Conservation (phyloP, 2,329 filamentous ascomycete genomes). For the Colletotrichum tropicale region DNA sequence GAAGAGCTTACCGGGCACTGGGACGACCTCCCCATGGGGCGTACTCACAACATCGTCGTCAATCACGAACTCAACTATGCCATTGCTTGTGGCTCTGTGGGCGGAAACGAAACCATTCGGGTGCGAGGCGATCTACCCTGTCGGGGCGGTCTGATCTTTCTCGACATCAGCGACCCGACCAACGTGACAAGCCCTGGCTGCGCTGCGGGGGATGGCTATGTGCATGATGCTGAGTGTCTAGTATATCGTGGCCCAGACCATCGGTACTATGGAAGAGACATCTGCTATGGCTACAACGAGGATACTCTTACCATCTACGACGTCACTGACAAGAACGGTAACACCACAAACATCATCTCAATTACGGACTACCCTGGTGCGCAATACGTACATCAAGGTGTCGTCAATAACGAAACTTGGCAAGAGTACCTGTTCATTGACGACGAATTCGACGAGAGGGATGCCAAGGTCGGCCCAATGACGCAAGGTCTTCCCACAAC, state of each 20-base stretch:
- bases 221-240: constrained; percentile 66
- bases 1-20: constrained; percentile 46
- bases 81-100: constrained; percentile 44
- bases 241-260: constrained; percentile 56
- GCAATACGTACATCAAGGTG: constrained; percentile 61
- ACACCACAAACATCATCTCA: constrained; percentile 49
- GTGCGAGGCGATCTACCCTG: constrained; percentile 35
- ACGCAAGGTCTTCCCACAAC: constrained; percentile 46
- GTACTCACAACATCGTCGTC: constrained; percentile 53
- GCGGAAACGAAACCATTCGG: constrained; percentile 31
- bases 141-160: constrained; percentile 61
- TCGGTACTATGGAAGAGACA: constrained; percentile 49
- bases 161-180: constrained; percentile 57
- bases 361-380: constrained; percentile 55
- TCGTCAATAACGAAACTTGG: constrained; percentile 48
- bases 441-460: constrained; percentile 54
- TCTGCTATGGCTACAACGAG: constrained; percentile 62
- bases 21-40: constrained; percentile 39
- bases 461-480: constrained; percentile 40
- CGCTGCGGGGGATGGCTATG: constrained; percentile 59
- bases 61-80: constrained; percentile 50
- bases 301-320: constrained; percentile 57
- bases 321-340: constrained; percentile 50
- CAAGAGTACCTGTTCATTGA: constrained; percentile 49
- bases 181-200: constrained; percentile 60